Conservation (phyloP, 2,329 filamentous ascomycete species). For the Scorias spongiosa region DNA sequence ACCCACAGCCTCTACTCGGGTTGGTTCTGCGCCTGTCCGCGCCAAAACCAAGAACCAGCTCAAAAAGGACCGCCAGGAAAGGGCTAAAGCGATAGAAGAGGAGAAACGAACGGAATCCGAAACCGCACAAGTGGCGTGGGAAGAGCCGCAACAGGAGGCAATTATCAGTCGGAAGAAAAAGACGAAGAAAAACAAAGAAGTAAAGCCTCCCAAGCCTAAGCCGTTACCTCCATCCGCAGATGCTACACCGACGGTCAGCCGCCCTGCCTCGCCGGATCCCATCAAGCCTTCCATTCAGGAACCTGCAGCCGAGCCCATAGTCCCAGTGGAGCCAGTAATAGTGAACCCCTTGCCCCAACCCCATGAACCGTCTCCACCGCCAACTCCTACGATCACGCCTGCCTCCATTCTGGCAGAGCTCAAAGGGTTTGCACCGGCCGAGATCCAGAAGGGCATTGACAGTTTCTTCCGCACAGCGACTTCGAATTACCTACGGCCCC, state of each 20-base stretch:
- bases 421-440: constrained; percentile 12
- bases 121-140: constrained; percentile 11
- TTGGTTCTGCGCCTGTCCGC: constrained; percentile 55
- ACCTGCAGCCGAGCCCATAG: constrained; percentile 2
- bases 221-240: constrained; percentile 13
- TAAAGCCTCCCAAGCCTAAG: constrained; percentile 15
- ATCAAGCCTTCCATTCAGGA: constrained; percentile 1
- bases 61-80: constrained; percentile 46
- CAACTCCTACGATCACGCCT: constrained; percentile 18
- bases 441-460: constrained; percentile 20
- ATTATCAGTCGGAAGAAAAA: constrained; percentile 74
- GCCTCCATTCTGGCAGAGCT: constrained; percentile 19
- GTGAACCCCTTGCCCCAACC: constrained; percentile 5
- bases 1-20: constrained; percentile 34
- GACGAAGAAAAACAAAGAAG: constrained; percentile 47
- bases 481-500: constrained; percentile 15
- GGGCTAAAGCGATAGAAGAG: constrained; percentile 30
- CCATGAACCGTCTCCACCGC: constrained; percentile 18
- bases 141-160: constrained; percentile 48
- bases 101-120: constrained; percentile 21
- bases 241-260: constrained; percentile 16
- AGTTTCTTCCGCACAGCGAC: constrained; percentile 18
- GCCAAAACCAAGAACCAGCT: constrained; percentile 63
- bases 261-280: constrained; percentile 13
- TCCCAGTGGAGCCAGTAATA: constrained; percentile 1